Conservation (phyloP, 129 eudicot species). For the Mikania micrantha region DNA sequence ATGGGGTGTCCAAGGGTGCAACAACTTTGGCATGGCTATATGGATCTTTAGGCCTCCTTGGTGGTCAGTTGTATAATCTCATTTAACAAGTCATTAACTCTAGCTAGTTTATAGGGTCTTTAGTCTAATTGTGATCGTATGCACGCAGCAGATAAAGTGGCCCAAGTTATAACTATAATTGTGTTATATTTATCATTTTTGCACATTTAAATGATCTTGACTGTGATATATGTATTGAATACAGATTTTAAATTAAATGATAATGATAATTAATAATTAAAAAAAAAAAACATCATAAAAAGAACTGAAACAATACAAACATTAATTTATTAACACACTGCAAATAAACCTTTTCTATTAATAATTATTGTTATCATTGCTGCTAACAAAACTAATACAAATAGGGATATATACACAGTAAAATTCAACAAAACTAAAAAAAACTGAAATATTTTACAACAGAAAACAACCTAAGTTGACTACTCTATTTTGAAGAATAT, state of each 20-base stretch:
- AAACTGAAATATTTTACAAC: not conserved
- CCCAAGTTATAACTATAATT: too few relatives aligned
- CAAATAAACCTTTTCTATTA: not conserved
- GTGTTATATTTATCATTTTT: too few relatives aligned
- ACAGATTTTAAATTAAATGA: not conserved
- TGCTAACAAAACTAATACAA: not conserved
- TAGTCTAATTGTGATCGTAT: too few relatives aligned
- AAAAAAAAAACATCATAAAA: not conserved
- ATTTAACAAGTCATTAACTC: too few relatives aligned
- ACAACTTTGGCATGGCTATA: too few relatives aligned
- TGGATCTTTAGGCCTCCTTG: too few relatives aligned
- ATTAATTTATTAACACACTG: not conserved
- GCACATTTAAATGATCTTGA: too few relatives aligned
- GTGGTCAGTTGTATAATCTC: too few relatives aligned
- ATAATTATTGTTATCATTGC: not conserved
- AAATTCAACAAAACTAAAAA: not conserved
- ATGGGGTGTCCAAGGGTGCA: too few relatives aligned
- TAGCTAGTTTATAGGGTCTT: too few relatives aligned
- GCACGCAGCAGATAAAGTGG: too few relatives aligned
- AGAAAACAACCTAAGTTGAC: not conserved
- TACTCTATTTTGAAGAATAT: not conserved
- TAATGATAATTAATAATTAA: too few relatives aligned
- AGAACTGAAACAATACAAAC: not conserved
- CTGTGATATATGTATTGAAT: not conserved
- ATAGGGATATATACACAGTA: not conserved